Conservation (phyloP, 1,139 yeast species). For the Taphrina wiesneri region DNA sequence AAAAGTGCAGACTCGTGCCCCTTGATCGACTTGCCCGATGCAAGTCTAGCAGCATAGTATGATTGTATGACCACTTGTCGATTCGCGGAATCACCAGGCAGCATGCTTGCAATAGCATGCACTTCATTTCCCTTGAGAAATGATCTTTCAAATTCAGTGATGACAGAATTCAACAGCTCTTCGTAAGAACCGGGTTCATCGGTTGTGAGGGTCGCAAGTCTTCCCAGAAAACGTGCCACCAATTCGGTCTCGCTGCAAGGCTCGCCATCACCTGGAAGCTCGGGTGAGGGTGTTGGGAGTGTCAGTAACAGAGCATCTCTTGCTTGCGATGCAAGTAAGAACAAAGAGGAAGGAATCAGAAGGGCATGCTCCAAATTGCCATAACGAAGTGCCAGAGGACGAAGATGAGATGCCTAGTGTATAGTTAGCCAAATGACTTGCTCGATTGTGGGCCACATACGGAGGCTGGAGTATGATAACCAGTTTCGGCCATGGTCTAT, state of each 20-base stretch:
- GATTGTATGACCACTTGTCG: conserved; percentile 73
- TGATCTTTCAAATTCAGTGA: conserved; percentile 80
- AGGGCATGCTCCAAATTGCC: conserved; percentile 87
- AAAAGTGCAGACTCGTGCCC: conserved; percentile 65
- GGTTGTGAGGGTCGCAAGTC: conserved; percentile 61
- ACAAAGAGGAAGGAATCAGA: conserved; percentile 78
- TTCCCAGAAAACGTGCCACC: conserved; percentile 80
- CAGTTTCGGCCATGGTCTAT: conserved; percentile 23
- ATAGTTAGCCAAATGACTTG: not conserved
- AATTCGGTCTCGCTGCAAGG: conserved; percentile 88
- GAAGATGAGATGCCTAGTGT: conserved; percentile 51
- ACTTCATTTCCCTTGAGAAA: conserved; percentile 77
- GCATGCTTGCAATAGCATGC: conserved; percentile 79
- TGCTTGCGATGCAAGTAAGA: conserved; percentile 80
- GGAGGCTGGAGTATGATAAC: conserved; percentile 29
- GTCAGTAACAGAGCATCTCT: conserved; percentile 79
- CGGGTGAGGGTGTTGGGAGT: conserved; percentile 80
- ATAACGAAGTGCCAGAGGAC: conserved; percentile 80
- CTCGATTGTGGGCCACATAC: not conserved
- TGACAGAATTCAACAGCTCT: conserved; percentile 67
- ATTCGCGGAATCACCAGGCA: conserved; percentile 54
- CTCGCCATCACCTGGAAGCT: conserved; percentile 81
- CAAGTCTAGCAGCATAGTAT: conserved; percentile 60
- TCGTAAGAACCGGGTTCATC: conserved; percentile 60
- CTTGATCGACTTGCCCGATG: conserved; percentile 54